These are phyloP conservation scores for Salvia rosmarinus DNA, from an alignment of 257 asterid species.

Conservation along the genomic window DNA sequence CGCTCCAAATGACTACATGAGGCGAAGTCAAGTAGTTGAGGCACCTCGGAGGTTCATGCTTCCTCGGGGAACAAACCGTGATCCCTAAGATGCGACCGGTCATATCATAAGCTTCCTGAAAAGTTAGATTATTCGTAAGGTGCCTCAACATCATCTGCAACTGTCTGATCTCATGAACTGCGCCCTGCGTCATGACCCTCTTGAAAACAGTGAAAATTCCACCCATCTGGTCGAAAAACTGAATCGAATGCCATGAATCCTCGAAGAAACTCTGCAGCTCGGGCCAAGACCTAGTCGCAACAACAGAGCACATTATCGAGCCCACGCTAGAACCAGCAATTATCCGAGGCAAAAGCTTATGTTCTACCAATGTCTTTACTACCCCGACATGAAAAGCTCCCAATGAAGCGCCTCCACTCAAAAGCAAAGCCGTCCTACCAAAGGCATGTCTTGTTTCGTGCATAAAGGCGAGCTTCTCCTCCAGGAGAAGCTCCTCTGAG, in stretches of 20 bases:
- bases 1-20: constrained; percentile 98
- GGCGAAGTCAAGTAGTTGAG: constrained; percentile 97
- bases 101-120: constrained; percentile 98
- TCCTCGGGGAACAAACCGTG: constrained; percentile 95
- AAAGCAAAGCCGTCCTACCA: constrained; percentile 90
- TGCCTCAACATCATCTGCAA: constrained; percentile 79
- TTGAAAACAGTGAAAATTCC: constrained; percentile 74
- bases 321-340: constrained; percentile 98
- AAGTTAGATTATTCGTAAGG: constrained; percentile 86
- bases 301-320: constrained; percentile 83
- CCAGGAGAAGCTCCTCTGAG: constrained; percentile 83
- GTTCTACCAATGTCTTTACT: constrained; percentile 86
- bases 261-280: constrained; percentile 94
- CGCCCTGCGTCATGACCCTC: constrained; percentile 87
- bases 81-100: constrained; percentile 88
- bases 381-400: constrained; percentile 96
- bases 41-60: constrained; percentile 98
- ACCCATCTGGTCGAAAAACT: constrained; percentile 85
- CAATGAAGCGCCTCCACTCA: constrained; percentile 95
- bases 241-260: constrained; percentile 88
- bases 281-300: constrained; percentile 96
- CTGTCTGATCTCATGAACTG: constrained; percentile 89
- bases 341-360: constrained; percentile 87
- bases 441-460: constrained; percentile 97
- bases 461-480: constrained; percentile 94